Evolutionary conservation across 352 stramenopile genomes (phyloP).

Genomic region (Globisporangium cederbergense): DNA sequence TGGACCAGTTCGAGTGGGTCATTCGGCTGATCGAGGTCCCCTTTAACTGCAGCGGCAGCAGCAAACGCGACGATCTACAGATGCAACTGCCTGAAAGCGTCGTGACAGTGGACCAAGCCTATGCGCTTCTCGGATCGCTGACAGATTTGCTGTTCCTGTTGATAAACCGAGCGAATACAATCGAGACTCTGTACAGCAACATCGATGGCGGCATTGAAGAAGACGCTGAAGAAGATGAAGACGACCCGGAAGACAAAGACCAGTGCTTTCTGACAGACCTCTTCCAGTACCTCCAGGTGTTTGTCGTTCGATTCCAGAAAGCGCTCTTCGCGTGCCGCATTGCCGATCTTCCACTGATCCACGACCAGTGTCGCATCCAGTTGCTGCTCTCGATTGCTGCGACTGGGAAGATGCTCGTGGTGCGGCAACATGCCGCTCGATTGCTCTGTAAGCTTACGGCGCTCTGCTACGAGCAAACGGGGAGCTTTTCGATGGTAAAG

Average conservation of each 20-base stretch:
- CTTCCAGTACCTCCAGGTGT: conserved; percentile 45
- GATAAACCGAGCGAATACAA: conserved; percentile 43
- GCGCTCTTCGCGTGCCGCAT: conserved; percentile 56
- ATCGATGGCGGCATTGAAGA: conserved; percentile 21
- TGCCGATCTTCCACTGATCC: conserved; percentile 37
- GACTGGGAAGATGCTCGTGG: conserved; percentile 23
- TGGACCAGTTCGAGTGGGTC: conserved; percentile 55
- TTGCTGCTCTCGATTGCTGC: conserved; percentile 49
- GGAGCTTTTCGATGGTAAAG: conserved; percentile 56
- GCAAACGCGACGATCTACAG: conserved; percentile 1
- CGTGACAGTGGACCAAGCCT: conserved; percentile 35
- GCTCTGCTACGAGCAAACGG: conserved; percentile 60
- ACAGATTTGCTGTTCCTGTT: conserved; percentile 58
- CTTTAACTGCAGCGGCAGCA: conserved; percentile 20
- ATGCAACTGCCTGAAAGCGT: background rate
- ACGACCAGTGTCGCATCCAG: conserved; percentile 49
- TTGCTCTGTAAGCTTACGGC: conserved; percentile 47
- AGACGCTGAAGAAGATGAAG: conserved; percentile 18
- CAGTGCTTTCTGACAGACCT: conserved; percentile 44
- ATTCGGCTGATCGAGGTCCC: conserved; percentile 39
- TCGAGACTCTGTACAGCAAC: conserved; percentile 31
- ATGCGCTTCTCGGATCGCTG: conserved; percentile 46
- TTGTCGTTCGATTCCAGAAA: conserved; percentile 47
- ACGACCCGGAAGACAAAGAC: conserved; percentile 18
- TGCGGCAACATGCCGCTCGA: conserved; percentile 32